Base-by-base conservation (phyloP, 2,329 filamentous ascomycete species). In the Escovopsis sp. region DNA sequence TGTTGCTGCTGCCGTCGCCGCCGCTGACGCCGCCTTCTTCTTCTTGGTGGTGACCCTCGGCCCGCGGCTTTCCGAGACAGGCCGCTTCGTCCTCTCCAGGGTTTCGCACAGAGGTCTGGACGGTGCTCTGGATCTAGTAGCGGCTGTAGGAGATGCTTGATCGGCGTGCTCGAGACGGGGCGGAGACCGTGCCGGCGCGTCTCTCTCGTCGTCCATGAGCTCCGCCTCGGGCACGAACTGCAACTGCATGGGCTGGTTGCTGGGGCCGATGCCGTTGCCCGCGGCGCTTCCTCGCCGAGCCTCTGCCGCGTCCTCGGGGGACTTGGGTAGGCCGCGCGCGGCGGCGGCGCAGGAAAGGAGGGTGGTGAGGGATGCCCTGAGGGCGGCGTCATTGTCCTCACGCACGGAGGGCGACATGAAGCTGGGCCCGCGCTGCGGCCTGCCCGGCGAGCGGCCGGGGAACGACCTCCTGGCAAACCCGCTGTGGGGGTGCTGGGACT, bases 331-430 rank as follows among this genome's bases (percentile, higher is more conserved):
- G 4, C 81, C 80, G 30, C 90, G 73, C 2, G 88, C 90, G 1
- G 88, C 90, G 3, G 87, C 86, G 0, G 86, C 88, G 49, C 85
- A 93, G n/a, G 88, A 94, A 11, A 98, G 72, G 11, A 98, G 69
- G 0, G 90, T 96, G 1, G 86, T 94, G n/a, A 98, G 68, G 33
- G 85, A 94, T 15, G 90, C 86, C 25, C 90, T 78, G 10, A 98
- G 68, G 2, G 86, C 90, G 21, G 86, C 90, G 48, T 98, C 90
- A 48, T 96, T 87, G 47, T 96, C 86, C 33, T 83, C 78, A 46
- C 85, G 83, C 47, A 83, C 75, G 4, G 74, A 72, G 2, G 83
- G 79, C 0, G 79, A 78, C 51, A 84, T 72, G 53, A 81, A 73
- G 53, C 76, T 80, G 42, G 68, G 57, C 35, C 63, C 50, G 30